phyloP scores from a whole-genome alignment of 768 basidiomycete species.

The Mrakia gelida region DNA sequence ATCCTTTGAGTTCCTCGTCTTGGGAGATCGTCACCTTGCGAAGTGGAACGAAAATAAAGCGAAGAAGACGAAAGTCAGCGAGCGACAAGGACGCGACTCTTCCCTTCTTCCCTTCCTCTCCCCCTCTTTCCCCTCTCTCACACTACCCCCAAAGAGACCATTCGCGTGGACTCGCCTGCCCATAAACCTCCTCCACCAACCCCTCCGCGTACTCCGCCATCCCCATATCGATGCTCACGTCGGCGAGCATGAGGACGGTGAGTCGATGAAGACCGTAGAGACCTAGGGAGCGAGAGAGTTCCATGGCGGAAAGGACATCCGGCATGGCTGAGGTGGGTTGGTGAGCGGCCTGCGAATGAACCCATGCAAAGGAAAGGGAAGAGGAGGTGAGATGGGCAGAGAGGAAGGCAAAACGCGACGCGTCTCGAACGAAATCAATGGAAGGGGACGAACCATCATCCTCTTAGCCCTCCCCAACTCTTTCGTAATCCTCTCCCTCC shows the following conservation, averaged over 20 bases:
- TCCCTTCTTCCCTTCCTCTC: background rate
- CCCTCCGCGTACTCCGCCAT: constrained; percentile 62
- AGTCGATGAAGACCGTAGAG: constrained; percentile 64
- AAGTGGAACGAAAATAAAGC: background rate
- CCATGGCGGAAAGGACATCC: constrained; percentile 64
- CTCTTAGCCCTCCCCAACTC: constrained; percentile 46
- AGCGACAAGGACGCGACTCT: background rate
- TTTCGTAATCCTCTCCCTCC: background rate
- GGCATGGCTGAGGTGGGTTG: constrained; percentile 63
- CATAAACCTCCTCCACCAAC: constrained; percentile 73
- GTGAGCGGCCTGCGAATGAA: constrained; percentile 53
- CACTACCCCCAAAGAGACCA: too few species aligned
- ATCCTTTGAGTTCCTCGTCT: constrained; percentile 27
- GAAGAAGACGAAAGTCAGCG: background rate
- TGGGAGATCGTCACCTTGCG: background rate
- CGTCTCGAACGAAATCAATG: background rate
- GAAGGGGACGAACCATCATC: constrained; percentile 46
- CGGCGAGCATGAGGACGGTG: constrained; percentile 67
- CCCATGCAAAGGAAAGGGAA: background rate
- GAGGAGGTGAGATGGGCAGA: background rate
- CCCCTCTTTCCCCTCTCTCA: background rate
- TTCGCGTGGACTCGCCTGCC: constrained; percentile 56
- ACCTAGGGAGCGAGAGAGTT: constrained; percentile 74
- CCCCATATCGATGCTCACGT: constrained; percentile 70
- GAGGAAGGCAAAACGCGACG: background rate